Conservation (phyloP, 345 rosid species). For the Euclidium syriacum region DNA sequence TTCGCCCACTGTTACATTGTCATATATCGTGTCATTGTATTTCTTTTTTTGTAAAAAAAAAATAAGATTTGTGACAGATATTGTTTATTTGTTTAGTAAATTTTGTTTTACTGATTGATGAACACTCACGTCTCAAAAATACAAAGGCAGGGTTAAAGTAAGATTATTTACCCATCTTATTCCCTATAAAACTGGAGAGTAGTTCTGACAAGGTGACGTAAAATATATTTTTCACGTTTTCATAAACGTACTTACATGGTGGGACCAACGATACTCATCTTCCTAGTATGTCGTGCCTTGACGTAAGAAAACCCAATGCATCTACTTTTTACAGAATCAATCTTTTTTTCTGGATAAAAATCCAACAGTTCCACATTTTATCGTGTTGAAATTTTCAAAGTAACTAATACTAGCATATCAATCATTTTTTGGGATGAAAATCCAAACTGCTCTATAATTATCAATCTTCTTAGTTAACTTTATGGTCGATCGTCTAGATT, state of each 20-base stretch:
- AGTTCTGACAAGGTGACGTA: constrained; percentile 21
- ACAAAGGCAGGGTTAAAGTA: background rate
- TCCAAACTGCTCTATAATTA: background rate
- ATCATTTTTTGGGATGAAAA: no score
- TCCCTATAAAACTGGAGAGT: background rate
- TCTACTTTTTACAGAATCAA: background rate
- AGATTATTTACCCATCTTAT: background rate
- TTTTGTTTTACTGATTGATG: background rate
- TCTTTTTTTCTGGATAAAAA: no score
- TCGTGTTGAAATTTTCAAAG: no score
- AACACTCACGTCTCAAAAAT: background rate
- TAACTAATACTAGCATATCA: no score
- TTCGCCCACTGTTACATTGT: no score
- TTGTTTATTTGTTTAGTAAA: background rate
- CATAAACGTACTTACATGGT: background rate
- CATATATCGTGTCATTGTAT: no score
- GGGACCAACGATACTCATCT: background rate
- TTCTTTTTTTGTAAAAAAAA: background rate
- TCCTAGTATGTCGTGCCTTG: constrained; percentile 14
- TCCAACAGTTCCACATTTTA: no score
- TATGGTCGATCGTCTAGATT: no score
- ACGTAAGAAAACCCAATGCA: constrained; percentile 2
- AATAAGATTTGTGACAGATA: no score
- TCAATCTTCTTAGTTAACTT: background rate
- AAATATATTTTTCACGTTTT: background rate